Evolutionary conservation across 352 stramenopile species (phyloP).

Genomic region (Discostella stelligera): DNA sequence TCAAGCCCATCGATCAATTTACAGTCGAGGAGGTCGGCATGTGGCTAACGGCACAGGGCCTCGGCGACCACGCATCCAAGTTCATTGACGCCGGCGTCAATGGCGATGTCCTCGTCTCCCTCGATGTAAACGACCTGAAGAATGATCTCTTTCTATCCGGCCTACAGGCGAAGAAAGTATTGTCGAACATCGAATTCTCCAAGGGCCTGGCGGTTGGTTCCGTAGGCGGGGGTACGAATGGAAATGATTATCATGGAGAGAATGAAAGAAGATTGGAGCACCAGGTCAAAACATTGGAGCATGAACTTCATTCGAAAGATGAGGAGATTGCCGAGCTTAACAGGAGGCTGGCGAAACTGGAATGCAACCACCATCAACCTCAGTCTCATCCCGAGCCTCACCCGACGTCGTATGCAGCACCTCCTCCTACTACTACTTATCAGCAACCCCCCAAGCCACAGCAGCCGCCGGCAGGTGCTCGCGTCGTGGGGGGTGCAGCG

Average conservation of each 20-base stretch:
- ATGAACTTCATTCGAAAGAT: not conserved
- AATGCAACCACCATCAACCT: not conserved
- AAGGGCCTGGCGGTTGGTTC: slow-evolving; percentile 16
- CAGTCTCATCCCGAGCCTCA: not conserved
- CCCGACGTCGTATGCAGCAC: not conserved
- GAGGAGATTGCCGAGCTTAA: slow-evolving; percentile 22
- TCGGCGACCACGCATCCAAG: slow-evolving; percentile 30
- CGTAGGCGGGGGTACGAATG: slow-evolving; percentile 10
- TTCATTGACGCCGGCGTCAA: slow-evolving; percentile 50
- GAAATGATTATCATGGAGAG: not conserved
- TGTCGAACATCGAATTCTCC: slow-evolving; percentile 46
- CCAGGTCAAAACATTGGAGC: slow-evolving; percentile 13
- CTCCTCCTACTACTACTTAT: not conserved
- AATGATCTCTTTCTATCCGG: slow-evolving; percentile 42
- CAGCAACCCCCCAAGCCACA: not conserved
- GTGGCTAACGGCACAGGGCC: slow-evolving; percentile 39
- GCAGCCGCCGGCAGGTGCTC: not conserved
- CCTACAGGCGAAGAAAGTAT: slow-evolving; percentile 54
- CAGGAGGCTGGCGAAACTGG: not conserved
- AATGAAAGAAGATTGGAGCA: slow-evolving; percentile 16
- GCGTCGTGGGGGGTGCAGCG: slow-evolving; percentile 29
- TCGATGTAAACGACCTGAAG: slow-evolving; percentile 42
- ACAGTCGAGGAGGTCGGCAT: slow-evolving; percentile 39
- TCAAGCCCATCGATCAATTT: slow-evolving; percentile 48
- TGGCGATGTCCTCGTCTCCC: slow-evolving; percentile 37